These are phyloP conservation scores for Aspergillus sp. DNA, from an alignment of 2,329 filamentous ascomycete genomes.

Conservation along the genomic window DNA sequence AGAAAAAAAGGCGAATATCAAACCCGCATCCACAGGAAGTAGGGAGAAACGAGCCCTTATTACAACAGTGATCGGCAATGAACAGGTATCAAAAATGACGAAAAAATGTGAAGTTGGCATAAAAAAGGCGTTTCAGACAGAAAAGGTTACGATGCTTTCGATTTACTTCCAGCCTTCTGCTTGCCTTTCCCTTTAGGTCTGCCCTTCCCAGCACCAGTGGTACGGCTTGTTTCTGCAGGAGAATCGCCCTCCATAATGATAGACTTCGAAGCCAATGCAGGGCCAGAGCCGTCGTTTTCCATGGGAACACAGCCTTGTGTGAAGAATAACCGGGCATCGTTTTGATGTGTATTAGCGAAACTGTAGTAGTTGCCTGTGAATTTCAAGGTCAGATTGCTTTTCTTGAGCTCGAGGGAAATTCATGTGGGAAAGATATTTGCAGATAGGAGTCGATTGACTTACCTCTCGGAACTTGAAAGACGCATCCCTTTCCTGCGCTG, in stretches of 20 bases:
- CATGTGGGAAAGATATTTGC: no score
- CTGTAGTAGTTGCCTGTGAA: constrained; percentile 82
- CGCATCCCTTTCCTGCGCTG: constrained; percentile 77
- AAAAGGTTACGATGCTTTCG: constrained; percentile 5
- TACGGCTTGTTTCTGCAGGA: constrained; percentile 9
- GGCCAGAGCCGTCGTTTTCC: constrained; percentile 24
- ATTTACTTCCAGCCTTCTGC: constrained; percentile 19
- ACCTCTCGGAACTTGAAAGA: constrained; percentile 96
- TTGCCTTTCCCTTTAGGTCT: constrained; percentile 26
- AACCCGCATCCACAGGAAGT: no score
- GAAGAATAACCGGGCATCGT: constrained; percentile 79
- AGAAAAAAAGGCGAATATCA: background rate
- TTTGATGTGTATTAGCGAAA: constrained; percentile 74
- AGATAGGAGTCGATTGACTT: constrained; percentile 32
- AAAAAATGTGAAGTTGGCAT: no score
- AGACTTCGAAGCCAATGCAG: constrained; percentile 17
- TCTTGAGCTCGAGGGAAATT: background rate
- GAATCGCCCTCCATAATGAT: constrained; percentile 18
- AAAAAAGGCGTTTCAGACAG: no score
- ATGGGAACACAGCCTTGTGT: constrained; percentile 71
- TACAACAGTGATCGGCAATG: no score
- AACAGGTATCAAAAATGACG: no score
- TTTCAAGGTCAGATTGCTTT: background rate
- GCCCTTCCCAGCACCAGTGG: constrained; percentile 16
- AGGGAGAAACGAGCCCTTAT: no score